Evolutionary conservation across 257 asterid species (phyloP).

Genomic region (Thymus quinquecostatus): DNA sequence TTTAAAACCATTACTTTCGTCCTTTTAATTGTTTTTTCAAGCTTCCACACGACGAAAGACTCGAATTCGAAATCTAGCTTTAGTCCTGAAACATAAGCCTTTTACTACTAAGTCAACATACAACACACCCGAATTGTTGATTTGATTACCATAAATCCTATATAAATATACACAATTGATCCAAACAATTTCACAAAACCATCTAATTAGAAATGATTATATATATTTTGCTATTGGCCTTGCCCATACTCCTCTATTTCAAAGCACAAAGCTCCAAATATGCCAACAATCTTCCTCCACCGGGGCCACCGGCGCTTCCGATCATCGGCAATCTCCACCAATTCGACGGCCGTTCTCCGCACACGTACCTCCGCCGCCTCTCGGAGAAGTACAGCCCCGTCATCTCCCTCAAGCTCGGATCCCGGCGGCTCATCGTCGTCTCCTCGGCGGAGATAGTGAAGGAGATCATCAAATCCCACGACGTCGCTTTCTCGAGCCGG

Average conservation of each 20-base stretch:
- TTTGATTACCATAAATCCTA: too few relatives aligned
- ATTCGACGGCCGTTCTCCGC: slow-evolving; percentile 17
- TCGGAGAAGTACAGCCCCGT: slow-evolving; percentile 32
- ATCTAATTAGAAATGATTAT: too few relatives aligned
- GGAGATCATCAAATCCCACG: slow-evolving; percentile 32
- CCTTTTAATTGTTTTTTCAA: too few relatives aligned
- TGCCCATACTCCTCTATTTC: slow-evolving; percentile 18
- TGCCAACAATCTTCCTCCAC: slow-evolving; percentile 18
- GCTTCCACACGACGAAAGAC: too few relatives aligned
- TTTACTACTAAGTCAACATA: too few relatives aligned
- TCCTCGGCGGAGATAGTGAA: background rate
- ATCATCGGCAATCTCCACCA: slow-evolving; percentile 38
- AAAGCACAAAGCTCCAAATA: slow-evolving; percentile 13
- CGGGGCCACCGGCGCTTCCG: slow-evolving; percentile 33
- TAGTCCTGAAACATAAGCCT: too few relatives aligned
- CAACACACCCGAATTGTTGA: too few relatives aligned
- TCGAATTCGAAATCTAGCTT: too few relatives aligned
- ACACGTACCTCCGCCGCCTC: slow-evolving; percentile 19
- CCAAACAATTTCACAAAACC: too few relatives aligned
- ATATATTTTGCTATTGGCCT: too few relatives aligned
- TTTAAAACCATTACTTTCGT: too few relatives aligned
- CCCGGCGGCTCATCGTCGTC: background rate
- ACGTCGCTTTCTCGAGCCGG: slow-evolving; percentile 29
- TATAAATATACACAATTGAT: too few relatives aligned
- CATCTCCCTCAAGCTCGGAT: slow-evolving; percentile 31